A percentile compares a stretch with the other conserved stretches of the same genome.
Evolutionary conservation across 2,329 filamentous ascomycete genomes (phyloP).

Genomic region (Camillea tinctor): DNA sequence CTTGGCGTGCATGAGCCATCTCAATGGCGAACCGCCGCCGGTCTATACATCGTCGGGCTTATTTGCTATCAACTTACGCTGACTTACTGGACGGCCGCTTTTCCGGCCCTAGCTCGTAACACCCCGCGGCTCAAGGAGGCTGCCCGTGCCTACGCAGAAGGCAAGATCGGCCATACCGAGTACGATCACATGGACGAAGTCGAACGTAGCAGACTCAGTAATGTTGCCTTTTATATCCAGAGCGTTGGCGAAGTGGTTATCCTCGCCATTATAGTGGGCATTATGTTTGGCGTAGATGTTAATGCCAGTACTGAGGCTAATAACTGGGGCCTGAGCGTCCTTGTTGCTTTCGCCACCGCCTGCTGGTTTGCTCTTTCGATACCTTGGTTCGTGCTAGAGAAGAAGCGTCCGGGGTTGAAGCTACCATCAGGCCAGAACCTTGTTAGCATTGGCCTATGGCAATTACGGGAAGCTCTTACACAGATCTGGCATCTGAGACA

Average conservation of each 20-base stretch:
- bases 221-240: conserved; percentile 63
- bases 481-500: conserved; percentile 66
- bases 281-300: conserved; percentile 61
- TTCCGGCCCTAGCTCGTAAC: conserved; percentile 40
- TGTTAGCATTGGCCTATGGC: conserved; percentile 60
- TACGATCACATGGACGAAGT: conserved; percentile 61
- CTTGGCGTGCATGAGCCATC: conserved; percentile 59
- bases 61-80: conserved; percentile 66
- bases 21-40: conserved; percentile 60
- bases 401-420: conserved; percentile 56
- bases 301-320: conserved; percentile 59
- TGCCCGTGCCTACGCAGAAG: conserved; percentile 31
- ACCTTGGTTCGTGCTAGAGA: conserved; percentile 67
- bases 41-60: conserved; percentile 64
- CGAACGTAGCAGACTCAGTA: conserved; percentile 63
- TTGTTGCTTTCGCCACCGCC: conserved; percentile 64
- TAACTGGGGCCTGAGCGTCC: conserved; percentile 64
- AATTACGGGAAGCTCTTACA: conserved; percentile 54
- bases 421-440: conserved; percentile 43
- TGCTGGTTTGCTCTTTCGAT: conserved; percentile 63
- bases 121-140: conserved; percentile 34
- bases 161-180: conserved; percentile 55
- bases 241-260: conserved; percentile 62
- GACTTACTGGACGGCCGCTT: conserved; percentile 67
- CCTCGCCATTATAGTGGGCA: conserved; percentile 62